Base-by-base conservation (phyloP, 352 stramenopile genomes). In the Phytophthora sojae region DNA sequence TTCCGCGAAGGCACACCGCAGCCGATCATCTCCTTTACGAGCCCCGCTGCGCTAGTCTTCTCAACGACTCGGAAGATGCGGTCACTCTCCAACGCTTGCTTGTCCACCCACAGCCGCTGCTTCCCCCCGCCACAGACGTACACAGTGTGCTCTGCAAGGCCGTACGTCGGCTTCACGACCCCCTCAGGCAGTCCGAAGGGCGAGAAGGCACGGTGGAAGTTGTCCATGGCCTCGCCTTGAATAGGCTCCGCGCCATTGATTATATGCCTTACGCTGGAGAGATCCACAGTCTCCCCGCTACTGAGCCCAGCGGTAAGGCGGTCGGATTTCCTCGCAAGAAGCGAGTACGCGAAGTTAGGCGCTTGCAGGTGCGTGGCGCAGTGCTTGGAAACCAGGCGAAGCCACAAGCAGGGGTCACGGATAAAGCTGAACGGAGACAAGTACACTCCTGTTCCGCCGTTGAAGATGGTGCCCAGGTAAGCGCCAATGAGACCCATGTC, bases 401-500 rank as follows among this genome's bases (percentile, higher is more conserved):
- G 86, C 98, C 98, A 99, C 6, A 99, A 64, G 64, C 95, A 92
- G 14, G 98, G 98, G 45, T 98, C 86, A 56, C 98, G 90, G 53
- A 99, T 94, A 71, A 99, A 99, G 57, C 90, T 95, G 54, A 99
- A 91, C 0, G 98, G 98, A 35, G 97, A 99, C 76, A 99, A 91
- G 81, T 99, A 99, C 47, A 98, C 97, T 6, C 98, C 97, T 7
- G 75, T 94, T 54, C 96, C 98, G 12, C 88, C 88, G 49, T 93
- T 94, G 57, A 95, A 95, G 32, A 94, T 86, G 6, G 69, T 86
- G n/a, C 87, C 87, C 11, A 96, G 70, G 69, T 93, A 94, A 32
- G 93, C 97, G 55, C 98, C 98, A 67, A 99, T 99, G 21, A 99
- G 91, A 6, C 98, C 98, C 98, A 99, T 99, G 80, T 99, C 98